Conservation (phyloP, 129 eudicot genomes). For the Chrysanthemum lavandulifolium region DNA sequence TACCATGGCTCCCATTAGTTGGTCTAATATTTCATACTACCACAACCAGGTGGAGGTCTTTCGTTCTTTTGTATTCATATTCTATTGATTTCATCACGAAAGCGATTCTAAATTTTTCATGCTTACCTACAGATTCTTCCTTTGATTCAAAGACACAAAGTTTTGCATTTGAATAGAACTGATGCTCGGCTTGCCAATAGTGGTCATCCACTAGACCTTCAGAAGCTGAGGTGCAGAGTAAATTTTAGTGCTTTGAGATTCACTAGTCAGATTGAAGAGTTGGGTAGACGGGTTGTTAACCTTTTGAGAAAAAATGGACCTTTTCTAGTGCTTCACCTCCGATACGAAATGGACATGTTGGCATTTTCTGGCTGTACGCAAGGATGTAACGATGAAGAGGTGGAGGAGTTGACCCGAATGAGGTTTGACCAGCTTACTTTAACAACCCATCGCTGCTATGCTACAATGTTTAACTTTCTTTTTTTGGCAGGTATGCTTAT, state of each 20-base stretch:
- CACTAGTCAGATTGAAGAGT: conserved; percentile 85
- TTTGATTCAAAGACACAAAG: conserved; percentile 76
- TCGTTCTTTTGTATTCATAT: conserved; percentile 1
- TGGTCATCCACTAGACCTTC: conserved; percentile 72
- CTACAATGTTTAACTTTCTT: conserved; percentile 7
- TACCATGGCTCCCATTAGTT: conserved; percentile 92
- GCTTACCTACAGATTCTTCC: conserved; percentile 74
- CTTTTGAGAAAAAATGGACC: conserved; percentile 80
- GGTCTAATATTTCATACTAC: conserved; percentile 97
- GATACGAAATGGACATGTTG: conserved; percentile 99
- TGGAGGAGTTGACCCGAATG: conserved; percentile 89
- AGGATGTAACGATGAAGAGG: conserved; percentile 84
- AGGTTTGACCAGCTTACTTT: conserved; percentile 43
- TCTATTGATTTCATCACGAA: neutral
- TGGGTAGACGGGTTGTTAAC: conserved; percentile 72
- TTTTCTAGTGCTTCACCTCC: conserved; percentile 88
- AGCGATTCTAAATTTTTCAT: neutral
- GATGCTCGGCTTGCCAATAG: conserved; percentile 96
- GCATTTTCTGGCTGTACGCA: conserved; percentile 99
- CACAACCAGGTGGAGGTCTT: conserved; percentile 64
- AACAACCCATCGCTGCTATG: neutral
- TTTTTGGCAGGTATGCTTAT: conserved; percentile 74
- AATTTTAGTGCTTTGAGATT: conserved; percentile 76
- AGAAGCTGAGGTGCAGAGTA: conserved; percentile 89
- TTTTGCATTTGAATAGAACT: conserved; percentile 88